phyloP scores from a whole-genome alignment of 108 stramenopile genomes.

The Pseudonitzschia delicatissima region DNA sequence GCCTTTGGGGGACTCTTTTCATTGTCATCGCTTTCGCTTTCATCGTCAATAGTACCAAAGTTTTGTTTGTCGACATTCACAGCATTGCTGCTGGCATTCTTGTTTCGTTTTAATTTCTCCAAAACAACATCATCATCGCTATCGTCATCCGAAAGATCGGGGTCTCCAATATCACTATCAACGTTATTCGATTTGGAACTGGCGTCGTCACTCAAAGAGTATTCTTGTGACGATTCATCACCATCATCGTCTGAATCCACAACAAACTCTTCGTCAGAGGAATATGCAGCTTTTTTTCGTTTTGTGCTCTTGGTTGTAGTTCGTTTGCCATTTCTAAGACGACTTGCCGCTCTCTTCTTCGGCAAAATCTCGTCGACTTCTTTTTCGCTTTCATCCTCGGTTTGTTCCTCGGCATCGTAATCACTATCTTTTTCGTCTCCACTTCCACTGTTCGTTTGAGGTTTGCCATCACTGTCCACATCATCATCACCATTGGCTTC shows the following conservation, averaged over 20 bases:
- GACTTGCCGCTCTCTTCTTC: background rate
- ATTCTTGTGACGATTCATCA: constrained; percentile 28
- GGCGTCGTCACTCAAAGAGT: constrained; percentile 2
- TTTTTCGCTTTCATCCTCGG: background rate
- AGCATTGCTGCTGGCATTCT: constrained; percentile 16
- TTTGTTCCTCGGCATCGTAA: too few relatives aligned
- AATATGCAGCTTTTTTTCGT: constrained; percentile 2
- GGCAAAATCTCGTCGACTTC: background rate
- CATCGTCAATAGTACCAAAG: constrained; percentile 30
- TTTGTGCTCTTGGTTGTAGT: background rate
- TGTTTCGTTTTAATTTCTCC: background rate
- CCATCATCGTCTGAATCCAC: constrained; percentile 28
- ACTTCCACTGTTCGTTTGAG: too few relatives aligned
- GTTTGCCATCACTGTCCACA: background rate
- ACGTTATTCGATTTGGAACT: background rate
- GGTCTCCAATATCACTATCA: constrained; percentile 14
- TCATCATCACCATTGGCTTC: background rate
- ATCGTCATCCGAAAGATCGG: constrained; percentile 2
- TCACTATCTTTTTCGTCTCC: background rate
- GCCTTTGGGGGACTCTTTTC: background rate
- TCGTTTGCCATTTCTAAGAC: background rate
- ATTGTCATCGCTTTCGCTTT: constrained; percentile 1
- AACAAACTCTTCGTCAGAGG: constrained; percentile 38
- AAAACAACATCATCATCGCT: background rate
- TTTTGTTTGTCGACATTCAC: constrained; percentile 34